Base-by-base conservation (phyloP, 345 rosid species). In the Hibiscus mutabilis region DNA sequence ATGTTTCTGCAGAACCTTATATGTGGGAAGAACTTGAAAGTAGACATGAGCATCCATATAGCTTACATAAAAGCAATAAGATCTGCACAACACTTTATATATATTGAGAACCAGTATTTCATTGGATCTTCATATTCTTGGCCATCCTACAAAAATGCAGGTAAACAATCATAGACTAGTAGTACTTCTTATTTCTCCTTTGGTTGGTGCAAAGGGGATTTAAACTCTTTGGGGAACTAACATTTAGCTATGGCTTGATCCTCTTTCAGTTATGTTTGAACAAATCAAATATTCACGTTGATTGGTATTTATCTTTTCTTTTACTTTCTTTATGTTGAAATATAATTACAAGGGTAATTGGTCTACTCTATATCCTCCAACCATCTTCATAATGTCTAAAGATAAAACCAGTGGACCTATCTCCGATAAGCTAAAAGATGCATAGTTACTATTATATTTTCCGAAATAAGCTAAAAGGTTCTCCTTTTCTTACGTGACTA, bases 71-170 rank as follows among this genome's bases (percentile, higher is more conserved):
- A 82, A 67, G 90, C 90, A 66, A 86, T 89, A 69, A 81, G 96
- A 85, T 89, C 96, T 40, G 89, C 96, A 0, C 90, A 87, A 61
- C 92, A 84, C 68, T 87, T 84, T 60, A 81, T 89, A 24, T 87
- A 89, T 79, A 85, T 87, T 24, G 94, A 89, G 82, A 89, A 89
- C 66, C 92, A 89, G 18, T 87, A 87, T 70, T 87, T 89, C 72
- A 76, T 87, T 15, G 90, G 96, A 56, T 89, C 96, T 74, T 86
- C 92, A 22, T 87, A 73, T 71, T 31, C 24, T 56, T 89, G 92
- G 96, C 89, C 92, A 51, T 84, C 96, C 11, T 82, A 86, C 84
- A 86, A 80, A 80, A 79, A 78, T 82, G 92, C 96, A 84, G 96
- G 96, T 87, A 80, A 27, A 6, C 1, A 27, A 31, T 2, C 35